A percentile compares a stretch with the other conserved stretches of the same genome.
phyloP scores from a whole-genome alignment of 140 eudicot genomes.

The Oenanthe javanica region DNA sequence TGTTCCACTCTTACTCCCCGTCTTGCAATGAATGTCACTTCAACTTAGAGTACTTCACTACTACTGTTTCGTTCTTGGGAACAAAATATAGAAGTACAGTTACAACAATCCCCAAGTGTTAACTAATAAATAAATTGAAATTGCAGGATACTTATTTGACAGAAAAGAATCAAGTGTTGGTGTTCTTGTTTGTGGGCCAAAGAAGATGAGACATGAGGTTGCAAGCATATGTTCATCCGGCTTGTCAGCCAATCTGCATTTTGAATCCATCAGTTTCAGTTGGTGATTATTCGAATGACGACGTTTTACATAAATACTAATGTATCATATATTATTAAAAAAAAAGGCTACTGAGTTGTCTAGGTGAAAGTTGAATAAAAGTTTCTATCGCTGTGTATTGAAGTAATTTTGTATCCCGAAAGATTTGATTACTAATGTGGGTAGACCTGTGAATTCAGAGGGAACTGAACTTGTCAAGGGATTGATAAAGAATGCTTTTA shows the following conservation, averaged over 20 bases:
- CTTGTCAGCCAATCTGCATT: constrained; percentile 43
- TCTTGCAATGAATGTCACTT: background rate
- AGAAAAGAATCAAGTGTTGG: constrained; percentile 36
- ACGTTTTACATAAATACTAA: background rate
- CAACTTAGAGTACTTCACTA: background rate
- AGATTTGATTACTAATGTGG: constrained; percentile 52
- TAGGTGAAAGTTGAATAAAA: background rate
- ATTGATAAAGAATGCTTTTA: constrained; percentile 36
- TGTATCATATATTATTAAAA: background rate
- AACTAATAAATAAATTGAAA: background rate
- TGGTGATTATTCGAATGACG: constrained; percentile 28
- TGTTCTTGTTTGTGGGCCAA: constrained; percentile 58
- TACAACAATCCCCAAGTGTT: background rate
- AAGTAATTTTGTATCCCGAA: constrained; percentile 71
- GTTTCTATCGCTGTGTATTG: constrained; percentile 12
- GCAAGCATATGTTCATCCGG: constrained; percentile 51
- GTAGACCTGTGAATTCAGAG: constrained; percentile 26
- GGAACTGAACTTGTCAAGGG: constrained; percentile 32
- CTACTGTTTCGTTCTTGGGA: background rate
- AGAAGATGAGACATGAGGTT: constrained; percentile 45
- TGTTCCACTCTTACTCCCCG: background rate
- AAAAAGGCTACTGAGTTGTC: background rate
- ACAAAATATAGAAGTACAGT: background rate
- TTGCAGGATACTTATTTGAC: constrained; percentile 21
- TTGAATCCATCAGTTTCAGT: constrained; percentile 53